phyloP scores from a whole-genome alignment of 2,329 filamentous ascomycete genomes.

The Zymoseptoria crescenta region DNA sequence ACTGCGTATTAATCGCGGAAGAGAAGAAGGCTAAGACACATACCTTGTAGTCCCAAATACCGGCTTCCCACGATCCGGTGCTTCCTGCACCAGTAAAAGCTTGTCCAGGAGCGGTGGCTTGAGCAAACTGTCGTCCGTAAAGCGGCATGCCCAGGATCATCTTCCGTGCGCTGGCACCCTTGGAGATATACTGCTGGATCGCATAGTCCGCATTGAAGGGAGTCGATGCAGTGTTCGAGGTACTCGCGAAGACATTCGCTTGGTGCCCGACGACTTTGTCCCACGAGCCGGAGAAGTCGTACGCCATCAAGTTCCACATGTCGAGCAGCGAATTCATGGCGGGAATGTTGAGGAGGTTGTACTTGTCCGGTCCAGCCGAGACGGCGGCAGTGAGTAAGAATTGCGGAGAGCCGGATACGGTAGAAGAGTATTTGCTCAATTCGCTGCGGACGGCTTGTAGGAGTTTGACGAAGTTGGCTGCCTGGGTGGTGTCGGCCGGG shows the following conservation, averaged over 20 bases:
- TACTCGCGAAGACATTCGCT: constrained; percentile 62
- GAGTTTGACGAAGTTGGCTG: constrained; percentile 29
- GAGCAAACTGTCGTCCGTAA: constrained; percentile 75
- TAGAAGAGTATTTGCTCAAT: constrained; percentile 31
- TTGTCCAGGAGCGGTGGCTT: constrained; percentile 64
- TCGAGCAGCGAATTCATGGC: constrained; percentile 35
- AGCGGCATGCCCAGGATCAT: constrained; percentile 84
- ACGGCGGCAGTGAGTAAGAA: constrained; percentile 38
- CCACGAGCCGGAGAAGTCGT: constrained; percentile 54
- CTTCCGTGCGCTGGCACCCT: constrained; percentile 54
- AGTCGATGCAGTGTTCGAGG: constrained; percentile 53
- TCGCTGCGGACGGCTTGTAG: constrained; percentile 27
- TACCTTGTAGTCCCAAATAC: constrained; percentile 49
- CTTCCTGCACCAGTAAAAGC: constrained; percentile 61
- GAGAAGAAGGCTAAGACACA: background rate
- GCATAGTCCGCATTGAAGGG: constrained; percentile 69
- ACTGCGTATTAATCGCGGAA: constrained; percentile 4
- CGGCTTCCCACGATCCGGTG: constrained; percentile 75
- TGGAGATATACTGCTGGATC: constrained; percentile 58
- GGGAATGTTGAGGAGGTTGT: constrained; percentile 32
- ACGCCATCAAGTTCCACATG: constrained; percentile 43
- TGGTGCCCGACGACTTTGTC: constrained; percentile 58
- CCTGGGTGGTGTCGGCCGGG: constrained; percentile 32
- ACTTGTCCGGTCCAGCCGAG: constrained; percentile 36
- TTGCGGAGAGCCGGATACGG: constrained; percentile 23